Conservation (phyloP, 2,329 filamentous ascomycete genomes). For the Aspergillus pseudonomiae region DNA sequence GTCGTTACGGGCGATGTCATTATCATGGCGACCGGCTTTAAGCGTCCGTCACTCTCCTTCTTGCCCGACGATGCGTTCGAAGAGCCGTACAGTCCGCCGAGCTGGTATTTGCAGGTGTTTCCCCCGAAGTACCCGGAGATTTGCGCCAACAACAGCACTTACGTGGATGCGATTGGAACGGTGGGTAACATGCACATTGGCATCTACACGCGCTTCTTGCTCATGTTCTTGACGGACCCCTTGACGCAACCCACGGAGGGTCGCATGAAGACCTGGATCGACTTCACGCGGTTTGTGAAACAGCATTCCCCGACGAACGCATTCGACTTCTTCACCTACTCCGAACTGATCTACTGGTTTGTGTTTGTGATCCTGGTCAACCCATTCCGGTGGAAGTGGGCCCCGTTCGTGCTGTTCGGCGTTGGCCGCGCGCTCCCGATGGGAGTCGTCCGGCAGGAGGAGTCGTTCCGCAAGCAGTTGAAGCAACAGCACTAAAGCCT, state of each 20-base stretch:
- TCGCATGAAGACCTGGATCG: slow-evolving; percentile 86
- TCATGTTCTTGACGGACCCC: slow-evolving; percentile 84
- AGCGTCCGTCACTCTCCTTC: slow-evolving; percentile 73
- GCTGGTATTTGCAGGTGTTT: slow-evolving; percentile 89
- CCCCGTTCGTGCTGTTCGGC: slow-evolving; percentile 78
- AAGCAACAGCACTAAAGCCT: slow-evolving; percentile 28
- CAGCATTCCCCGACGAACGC: slow-evolving; percentile 69
- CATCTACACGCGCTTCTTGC: slow-evolving; percentile 81
- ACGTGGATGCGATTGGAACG: slow-evolving; percentile 76
- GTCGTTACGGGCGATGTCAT: slow-evolving; percentile 73
- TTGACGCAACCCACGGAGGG: slow-evolving; percentile 70
- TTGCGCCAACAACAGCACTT: slow-evolving; percentile 82
- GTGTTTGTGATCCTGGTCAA: slow-evolving; percentile 76
- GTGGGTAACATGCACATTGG: slow-evolving; percentile 89
- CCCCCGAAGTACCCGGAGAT: slow-evolving; percentile 73
- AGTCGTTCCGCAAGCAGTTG: slow-evolving; percentile 39
- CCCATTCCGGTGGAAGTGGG: slow-evolving; percentile 91
- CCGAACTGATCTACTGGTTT: slow-evolving; percentile 85
- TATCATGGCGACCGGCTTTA: slow-evolving; percentile 81
- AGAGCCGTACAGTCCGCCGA: slow-evolving; percentile 75
- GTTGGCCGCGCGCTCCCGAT: slow-evolving; percentile 68
- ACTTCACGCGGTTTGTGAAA: slow-evolving; percentile 77
- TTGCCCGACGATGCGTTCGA: slow-evolving; percentile 73
- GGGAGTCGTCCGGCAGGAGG: slow-evolving; percentile 68
- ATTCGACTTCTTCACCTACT: slow-evolving; percentile 89